Evolutionary conservation across 495 filamentous ascomycete species (phyloP), one percentile per base, ranked within the genome.

Genomic region (Aspergillus asperescens): DNA sequence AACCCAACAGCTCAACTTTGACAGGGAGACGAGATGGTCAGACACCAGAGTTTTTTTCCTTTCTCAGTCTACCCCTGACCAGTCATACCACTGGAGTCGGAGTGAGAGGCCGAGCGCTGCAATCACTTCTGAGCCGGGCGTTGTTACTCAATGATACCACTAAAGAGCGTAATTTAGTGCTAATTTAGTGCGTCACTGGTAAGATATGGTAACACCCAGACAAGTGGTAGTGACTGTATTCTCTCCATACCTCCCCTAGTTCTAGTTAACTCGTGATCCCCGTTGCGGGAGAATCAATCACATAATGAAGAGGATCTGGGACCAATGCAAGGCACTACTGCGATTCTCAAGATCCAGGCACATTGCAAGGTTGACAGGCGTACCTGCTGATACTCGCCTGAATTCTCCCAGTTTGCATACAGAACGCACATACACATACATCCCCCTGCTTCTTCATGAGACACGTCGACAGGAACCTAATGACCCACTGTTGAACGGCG

Each of bases 371-470:
- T 19, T 27, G 23, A 42, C 23, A 42, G 39, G 39, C 16, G 13
- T 38, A 38, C 35, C 35, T 38, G 13, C 35, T 38, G 35, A 38
- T 15, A 38, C 35, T 19, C 16, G 7, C 35, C 4, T 19, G 12
- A 4, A 15, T 4, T 12, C 4, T 38, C 35, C 35, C 35, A 16
- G 35, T 5, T 29, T 29, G 27, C 27, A 29, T 29, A 29, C 27
- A 29, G 27, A 29, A 38, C 15, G 16, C 16, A 38, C 13, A 38
- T 16, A 13, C 12, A 23, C 39, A 23, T 42, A 24, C 39, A 40
- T 37, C 37, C 37, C 18, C 4, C 15, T 7, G 46, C 32, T 38
- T 49, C 34, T 49, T 13, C 46, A 39, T 49, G 18, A 39, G 46
- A 49, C 46, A 49, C 46, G 46, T 39, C 46, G 19, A 27, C 32